Evolutionary conservation across 2,329 filamentous ascomycete species (phyloP).

Genomic region (Colletotrichum sp.): DNA sequence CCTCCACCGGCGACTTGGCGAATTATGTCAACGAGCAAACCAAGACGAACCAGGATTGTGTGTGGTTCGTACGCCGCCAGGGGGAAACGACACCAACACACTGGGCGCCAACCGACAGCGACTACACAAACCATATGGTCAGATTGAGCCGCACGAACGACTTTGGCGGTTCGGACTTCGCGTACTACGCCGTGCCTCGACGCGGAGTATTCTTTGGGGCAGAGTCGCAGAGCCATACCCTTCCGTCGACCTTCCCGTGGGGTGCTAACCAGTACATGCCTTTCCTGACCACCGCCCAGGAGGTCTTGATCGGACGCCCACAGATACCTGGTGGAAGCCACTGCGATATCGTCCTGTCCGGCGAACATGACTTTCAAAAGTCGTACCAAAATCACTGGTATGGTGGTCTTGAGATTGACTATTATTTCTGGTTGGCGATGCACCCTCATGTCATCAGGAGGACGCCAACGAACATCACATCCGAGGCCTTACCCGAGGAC

Average conservation of each 20-base stretch:
- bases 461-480: background rate
- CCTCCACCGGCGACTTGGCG: background rate
- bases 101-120: constrained; percentile 26
- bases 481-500: background rate
- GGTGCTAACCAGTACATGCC: constrained; percentile 30
- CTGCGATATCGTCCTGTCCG: background rate
- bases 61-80: constrained; percentile 26
- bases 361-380: background rate
- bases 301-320: constrained; percentile 28
- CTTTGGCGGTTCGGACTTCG: background rate
- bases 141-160: background rate
- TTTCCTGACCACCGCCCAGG: constrained; percentile 27
- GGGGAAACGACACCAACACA: background rate
- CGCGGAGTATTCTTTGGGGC: background rate
- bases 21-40: background rate
- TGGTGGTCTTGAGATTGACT: constrained; percentile 12
- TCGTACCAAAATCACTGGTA: background rate
- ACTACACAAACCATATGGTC: constrained; percentile 16
- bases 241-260: constrained; percentile 13
- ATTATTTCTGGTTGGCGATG: background rate
- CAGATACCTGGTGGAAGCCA: background rate
- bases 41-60: background rate
- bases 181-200: constrained; percentile 9
- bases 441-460: background rate
- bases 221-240: background rate